Evolutionary conservation across 441 rosid genomes (phyloP).

Genomic region (Raphanus hybrid): DNA sequence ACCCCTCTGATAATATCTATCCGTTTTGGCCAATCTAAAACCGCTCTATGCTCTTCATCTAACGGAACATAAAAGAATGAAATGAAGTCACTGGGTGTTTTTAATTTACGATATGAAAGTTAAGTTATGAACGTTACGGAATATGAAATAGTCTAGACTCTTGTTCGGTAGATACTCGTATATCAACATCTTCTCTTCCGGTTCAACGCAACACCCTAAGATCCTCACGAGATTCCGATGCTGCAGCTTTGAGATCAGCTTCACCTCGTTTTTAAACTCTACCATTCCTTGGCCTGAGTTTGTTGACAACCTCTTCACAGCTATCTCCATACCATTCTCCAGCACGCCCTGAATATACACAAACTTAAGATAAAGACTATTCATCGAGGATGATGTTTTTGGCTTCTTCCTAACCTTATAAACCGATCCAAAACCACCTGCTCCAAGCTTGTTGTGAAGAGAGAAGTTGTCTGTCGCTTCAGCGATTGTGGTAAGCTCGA

Average conservation of each 20-base stretch:
- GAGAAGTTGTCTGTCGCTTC: constrained; percentile 52
- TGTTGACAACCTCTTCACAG: constrained; percentile 61
- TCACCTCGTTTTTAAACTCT: constrained; percentile 67
- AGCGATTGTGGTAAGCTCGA: constrained; percentile 44
- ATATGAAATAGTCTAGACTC: constrained; percentile 8
- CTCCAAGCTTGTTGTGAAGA: constrained; percentile 51
- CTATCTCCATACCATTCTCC: constrained; percentile 53
- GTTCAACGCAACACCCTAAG: constrained; percentile 57
- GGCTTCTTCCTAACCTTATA: constrained; percentile 47
- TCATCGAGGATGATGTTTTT: too few species aligned
- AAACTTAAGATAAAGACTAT: too few species aligned
- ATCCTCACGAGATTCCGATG: constrained; percentile 74
- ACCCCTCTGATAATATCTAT: constrained; percentile 49
- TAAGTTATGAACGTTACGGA: background rate
- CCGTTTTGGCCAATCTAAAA: constrained; percentile 47
- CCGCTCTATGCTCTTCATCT: constrained; percentile 43
- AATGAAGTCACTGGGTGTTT: background rate
- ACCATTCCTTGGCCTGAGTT: constrained; percentile 59
- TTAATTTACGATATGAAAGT: too few species aligned
- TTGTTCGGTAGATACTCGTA: constrained; percentile 63
- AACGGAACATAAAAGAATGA: background rate
- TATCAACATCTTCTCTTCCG: constrained; percentile 59
- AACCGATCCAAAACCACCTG: constrained; percentile 60
- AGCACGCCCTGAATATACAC: constrained; percentile 65
- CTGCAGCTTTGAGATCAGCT: constrained; percentile 61